These are phyloP conservation scores for Pyricularia grisea DNA, from an alignment of 2,329 filamentous ascomycete genomes.

Conservation along the genomic window DNA sequence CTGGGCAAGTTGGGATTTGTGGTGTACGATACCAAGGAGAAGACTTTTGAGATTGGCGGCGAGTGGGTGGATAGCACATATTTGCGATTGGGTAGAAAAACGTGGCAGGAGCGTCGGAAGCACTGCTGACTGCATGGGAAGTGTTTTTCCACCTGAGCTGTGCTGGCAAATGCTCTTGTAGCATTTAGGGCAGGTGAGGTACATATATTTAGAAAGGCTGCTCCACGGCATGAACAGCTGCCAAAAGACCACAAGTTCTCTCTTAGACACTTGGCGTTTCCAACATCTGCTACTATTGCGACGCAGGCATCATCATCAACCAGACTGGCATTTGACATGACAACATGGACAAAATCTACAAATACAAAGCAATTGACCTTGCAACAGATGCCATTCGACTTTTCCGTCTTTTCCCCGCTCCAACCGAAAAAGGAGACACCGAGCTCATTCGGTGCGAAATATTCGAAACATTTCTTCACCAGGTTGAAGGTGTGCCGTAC, in stretches of 20 bases:
- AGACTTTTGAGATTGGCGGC: slow-evolving; percentile 3
- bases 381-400: slow-evolving; percentile 1
- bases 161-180: neutral
- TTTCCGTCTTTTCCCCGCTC: neutral
- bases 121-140: neutral
- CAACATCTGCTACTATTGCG: neutral
- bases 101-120: neutral
- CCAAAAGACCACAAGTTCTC: too few relatives aligned
- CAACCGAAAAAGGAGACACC: neutral
- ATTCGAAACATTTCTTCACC: slow-evolving; percentile 7
- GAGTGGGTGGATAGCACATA: slow-evolving; percentile 5
- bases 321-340: too few relatives aligned
- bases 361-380: neutral
- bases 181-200: too few relatives aligned
- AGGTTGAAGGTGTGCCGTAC: slow-evolving; percentile 8
- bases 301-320: neutral
- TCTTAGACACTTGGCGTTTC: too few relatives aligned
- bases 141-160: neutral
- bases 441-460: slow-evolving; percentile 10
- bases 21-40: slow-evolving; percentile 2
- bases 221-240: too few relatives aligned
- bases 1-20: slow-evolving; percentile 3
- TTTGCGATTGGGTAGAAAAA: neutral
- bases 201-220: too few relatives aligned
- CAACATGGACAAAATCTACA: neutral